These are phyloP conservation scores for Penicillium concentricum DNA, from an alignment of 2,329 filamentous ascomycete genomes.

Conservation along the genomic window DNA sequence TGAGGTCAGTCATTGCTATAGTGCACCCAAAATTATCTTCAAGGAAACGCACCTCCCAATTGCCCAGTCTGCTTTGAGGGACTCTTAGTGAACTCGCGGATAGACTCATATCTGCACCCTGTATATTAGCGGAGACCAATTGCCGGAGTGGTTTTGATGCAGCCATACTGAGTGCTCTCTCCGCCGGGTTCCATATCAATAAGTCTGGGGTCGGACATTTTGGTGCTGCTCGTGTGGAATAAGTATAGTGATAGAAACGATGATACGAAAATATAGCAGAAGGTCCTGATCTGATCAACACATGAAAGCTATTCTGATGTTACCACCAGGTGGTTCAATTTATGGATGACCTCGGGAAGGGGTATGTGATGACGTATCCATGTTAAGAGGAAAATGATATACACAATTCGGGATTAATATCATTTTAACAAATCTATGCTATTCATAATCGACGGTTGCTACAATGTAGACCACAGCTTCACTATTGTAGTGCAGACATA, in stretches of 20 bases:
- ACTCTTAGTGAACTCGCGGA: conserved; percentile 50
- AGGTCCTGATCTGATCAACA: too few relatives aligned
- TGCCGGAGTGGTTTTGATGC: background rate
- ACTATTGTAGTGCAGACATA: background rate
- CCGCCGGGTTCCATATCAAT: conserved; percentile 62
- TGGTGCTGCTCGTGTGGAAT: background rate
- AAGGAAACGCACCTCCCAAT: conserved; percentile 48
- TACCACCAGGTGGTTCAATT: conserved; percentile 1
- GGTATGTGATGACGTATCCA: conserved; percentile 25
- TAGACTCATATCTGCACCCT: conserved; percentile 56
- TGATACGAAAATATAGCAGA: background rate
- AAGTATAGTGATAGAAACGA: background rate
- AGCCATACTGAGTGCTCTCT: conserved; percentile 56
- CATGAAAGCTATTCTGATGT: background rate
- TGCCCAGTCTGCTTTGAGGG: conserved; percentile 58
- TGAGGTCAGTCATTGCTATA: conserved; percentile 3
- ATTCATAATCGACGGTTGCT: background rate
- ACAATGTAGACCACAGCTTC: background rate
- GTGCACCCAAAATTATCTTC: background rate
- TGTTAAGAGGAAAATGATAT: background rate
- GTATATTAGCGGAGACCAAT: background rate
- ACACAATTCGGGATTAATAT: background rate
- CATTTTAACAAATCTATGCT: background rate
- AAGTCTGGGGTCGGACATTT: conserved; percentile 53
- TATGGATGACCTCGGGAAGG: background rate